Evolutionary conservation across 2,329 filamentous ascomycete species (phyloP), one percentile per base, ranked within the genome.

Genomic region (Verticillium zaregamsianum): DNA sequence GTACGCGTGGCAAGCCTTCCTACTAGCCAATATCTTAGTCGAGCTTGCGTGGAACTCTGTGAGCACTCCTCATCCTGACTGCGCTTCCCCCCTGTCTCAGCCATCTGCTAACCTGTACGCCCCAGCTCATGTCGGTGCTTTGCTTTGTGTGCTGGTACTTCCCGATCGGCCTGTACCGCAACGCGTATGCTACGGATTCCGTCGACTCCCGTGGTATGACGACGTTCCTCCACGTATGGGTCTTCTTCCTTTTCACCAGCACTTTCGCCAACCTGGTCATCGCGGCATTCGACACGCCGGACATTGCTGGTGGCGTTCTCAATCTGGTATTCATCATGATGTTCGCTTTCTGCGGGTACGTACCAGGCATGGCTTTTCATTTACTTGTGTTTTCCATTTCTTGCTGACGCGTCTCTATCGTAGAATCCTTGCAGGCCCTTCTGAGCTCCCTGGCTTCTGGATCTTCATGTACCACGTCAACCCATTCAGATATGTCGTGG

Each of bases 391-490:
- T 7, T n/a, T 15, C 12, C 37, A 4, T 17, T 15, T 40, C 37
- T 40, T 40, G 15, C 37, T 40, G 37, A 40, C 37, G 37, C 14
- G 2, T 17, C 37, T n/a, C 2, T 17, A 1, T n/a, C 15, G 12
- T 40, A n/a, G 66, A 40, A 59, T 66, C 17, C 55, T 60, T 6
- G 65, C 64, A 17, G 17, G 61, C 15, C 66, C 64, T 6, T 31
- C 15, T 3, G 59, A 60, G 39, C 45, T 68, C n/a, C 89, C 90
- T 0, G 78, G 84, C 3, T 92, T 92, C 79, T 93, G 90, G 90
- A 85, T 87, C 66, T 91, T 90, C 79, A 88, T 91, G 85, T 91
- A 92, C 71, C 83, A 88, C 49, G 76, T 90, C 58, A 90, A 86
- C 0, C 90, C 91, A 0, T 87, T 93, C 71, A 91, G 89, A 0